These are phyloP conservation scores for Licmophora abbreviata DNA, from an alignment of 108 stramenopile genomes.

Conservation along the genomic window DNA sequence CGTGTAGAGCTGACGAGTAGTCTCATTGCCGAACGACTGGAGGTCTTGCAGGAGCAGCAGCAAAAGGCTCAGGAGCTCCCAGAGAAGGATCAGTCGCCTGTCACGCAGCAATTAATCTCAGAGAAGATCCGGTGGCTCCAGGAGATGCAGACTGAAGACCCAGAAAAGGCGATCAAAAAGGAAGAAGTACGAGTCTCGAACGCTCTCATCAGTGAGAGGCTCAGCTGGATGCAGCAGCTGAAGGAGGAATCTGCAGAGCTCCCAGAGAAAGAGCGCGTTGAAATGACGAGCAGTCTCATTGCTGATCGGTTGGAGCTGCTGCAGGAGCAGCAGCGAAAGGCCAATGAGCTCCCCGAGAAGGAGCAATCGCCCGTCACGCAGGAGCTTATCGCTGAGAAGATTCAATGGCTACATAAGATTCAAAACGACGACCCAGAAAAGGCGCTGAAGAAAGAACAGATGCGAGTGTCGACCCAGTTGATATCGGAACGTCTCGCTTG, in stretches of 20 bases:
- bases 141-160: too few species aligned
- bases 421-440: not conserved
- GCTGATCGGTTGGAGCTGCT: slow-evolving; percentile 2
- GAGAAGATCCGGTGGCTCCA: slow-evolving; percentile 5
- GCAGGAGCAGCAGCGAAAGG: not conserved
- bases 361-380: not conserved
- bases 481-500: not conserved
- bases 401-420: not conserved
- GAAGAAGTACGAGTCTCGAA: not conserved
- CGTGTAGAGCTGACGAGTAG: not conserved
- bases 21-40: slow-evolving; percentile 6
- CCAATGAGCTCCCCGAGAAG: not conserved
- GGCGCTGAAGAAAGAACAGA: not conserved
- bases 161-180: slow-evolving; percentile 2
- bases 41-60: not conserved
- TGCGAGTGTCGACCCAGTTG: not conserved
- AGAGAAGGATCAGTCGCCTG: not conserved
- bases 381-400: not conserved
- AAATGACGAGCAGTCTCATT: not conserved
- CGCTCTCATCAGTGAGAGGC: slow-evolving; percentile 3
- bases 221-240: not conserved
- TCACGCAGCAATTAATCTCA: not conserved
- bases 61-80: not conserved
- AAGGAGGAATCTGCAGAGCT: not conserved
- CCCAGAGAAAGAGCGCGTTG: not conserved